Base-by-base conservation (phyloP, 192 early-diverging fungal genomes). In the Coemansia furcata region DNA sequence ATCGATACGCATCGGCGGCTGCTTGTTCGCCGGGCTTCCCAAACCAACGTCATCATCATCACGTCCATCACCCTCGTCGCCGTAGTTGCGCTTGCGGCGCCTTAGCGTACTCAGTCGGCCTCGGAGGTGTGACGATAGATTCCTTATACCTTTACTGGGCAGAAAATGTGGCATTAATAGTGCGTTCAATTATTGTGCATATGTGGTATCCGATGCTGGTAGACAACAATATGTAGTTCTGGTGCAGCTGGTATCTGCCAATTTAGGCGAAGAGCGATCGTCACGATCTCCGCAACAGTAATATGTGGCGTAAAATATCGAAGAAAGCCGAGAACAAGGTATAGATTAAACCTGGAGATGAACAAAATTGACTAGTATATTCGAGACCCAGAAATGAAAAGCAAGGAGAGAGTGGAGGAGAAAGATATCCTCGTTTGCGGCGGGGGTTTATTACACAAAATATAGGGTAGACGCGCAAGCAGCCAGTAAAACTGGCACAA, bases 41-140 rank as follows among this genome's bases (percentile, higher is more conserved):
- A 59, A 61, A 4, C 49, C 58, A 15, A n/a, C 9, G 35, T 11
- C 21, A 39, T 33, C 40, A 19, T 32, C 35, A 2, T 60, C n/a
- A n/a, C 32, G 47, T 61, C 62, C 58, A 11, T 19, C 8, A 14
- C 21, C n/a, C 17, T 60, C 58, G 21, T 60, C 58, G 35, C 58
- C 58, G 21, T 60, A 60, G 66, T 65, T 65, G 19, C 69, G 73
- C 30, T 74, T 74, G 35, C 64, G 70, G 36, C 73, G 49, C 47
- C 76, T 81, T 11, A 81, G 43, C 2, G 50, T 62, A 39, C 39
- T 62, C 15, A 80, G 49, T 21, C 60, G 57, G 30, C 63, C 73
- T 33, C 68, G 71, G 39, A 80, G 62, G 6, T 75, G 78, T 36
- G 65, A 60, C 19, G 78, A 80, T n/a, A 80, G 40, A 50, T 81